phyloP scores from a whole-genome alignment of 139 green algal genomes.

The Edaphochlamys debaryana region DNA sequence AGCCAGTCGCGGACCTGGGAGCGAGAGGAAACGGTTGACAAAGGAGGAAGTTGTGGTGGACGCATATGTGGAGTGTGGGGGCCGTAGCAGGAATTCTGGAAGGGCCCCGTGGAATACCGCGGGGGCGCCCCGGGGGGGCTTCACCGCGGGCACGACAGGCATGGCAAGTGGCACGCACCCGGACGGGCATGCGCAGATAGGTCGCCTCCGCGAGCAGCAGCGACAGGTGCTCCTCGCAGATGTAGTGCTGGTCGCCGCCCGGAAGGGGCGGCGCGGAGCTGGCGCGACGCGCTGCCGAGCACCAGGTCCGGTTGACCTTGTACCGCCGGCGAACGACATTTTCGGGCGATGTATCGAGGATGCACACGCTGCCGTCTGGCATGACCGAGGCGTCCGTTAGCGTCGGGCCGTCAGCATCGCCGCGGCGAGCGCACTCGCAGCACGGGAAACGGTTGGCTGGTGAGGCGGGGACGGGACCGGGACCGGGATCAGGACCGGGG shows the following conservation, averaged over 20 bases:
- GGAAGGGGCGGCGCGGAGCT: neutral
- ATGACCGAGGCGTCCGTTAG: neutral
- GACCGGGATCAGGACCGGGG: no score
- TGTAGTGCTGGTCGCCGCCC: neutral
- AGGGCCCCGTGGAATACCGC: neutral
- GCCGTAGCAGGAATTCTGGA: neutral
- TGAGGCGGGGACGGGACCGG: no score
- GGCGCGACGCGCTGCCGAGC: neutral
- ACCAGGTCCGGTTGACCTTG: neutral
- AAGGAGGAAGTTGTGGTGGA: neutral
- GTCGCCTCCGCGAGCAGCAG: neutral
- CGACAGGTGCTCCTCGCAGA: constrained; percentile 28
- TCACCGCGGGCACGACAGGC: neutral
- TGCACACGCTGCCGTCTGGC: neutral
- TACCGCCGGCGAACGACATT: neutral
- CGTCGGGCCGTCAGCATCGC: neutral
- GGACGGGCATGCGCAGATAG: neutral
- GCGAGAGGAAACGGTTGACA: neutral
- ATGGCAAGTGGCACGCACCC: neutral
- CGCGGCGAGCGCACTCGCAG: neutral
- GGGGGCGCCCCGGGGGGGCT: neutral
- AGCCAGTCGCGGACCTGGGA: constrained; percentile 34
- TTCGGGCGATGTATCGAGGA: neutral
- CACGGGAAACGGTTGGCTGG: constrained; percentile 15
- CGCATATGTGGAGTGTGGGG: neutral